Evolutionary conservation across 805 yeast species (phyloP).

Genomic region (Kodamaea fukazawae): DNA sequence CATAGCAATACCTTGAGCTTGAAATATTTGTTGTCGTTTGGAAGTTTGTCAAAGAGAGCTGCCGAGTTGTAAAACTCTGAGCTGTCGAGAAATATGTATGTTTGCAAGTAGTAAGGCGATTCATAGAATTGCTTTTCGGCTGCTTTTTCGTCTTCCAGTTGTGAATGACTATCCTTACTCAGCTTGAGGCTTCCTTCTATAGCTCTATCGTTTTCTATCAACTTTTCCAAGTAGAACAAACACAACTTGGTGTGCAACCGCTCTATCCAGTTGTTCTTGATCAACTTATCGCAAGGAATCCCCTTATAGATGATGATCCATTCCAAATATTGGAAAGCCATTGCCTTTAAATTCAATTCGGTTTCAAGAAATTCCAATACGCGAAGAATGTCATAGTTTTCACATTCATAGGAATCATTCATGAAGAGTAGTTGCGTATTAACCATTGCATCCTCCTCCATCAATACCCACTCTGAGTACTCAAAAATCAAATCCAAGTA

Average conservation of each 20-base stretch:
- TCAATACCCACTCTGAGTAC: constrained; percentile 53
- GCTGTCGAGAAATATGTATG: constrained; percentile 29
- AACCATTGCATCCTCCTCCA: constrained; percentile 15
- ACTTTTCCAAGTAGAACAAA: constrained; percentile 29
- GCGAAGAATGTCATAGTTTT: constrained; percentile 50
- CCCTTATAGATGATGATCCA: constrained; percentile 27
- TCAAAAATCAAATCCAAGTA: constrained; percentile 55
- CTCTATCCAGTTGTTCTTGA: constrained; percentile 15
- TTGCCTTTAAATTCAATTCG: constrained; percentile 18
- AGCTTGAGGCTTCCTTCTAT: too few relatives aligned
- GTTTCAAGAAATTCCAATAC: constrained; percentile 52
- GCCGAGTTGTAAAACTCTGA: constrained; percentile 36
- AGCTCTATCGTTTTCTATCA: constrained; percentile 16
- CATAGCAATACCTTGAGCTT: constrained; percentile 57
- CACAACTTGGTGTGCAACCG: constrained; percentile 36
- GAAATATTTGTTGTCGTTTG: constrained; percentile 31
- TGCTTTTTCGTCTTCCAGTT: constrained; percentile 7
- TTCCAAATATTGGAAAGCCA: constrained; percentile 44
- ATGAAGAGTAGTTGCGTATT: constrained; percentile 49
- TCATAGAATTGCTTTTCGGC: constrained; percentile 11
- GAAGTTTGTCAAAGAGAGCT: constrained; percentile 33
- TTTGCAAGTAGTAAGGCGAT: constrained; percentile 26
- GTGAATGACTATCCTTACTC: neutral
- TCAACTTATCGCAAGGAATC: constrained; percentile 12
- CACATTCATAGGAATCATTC: constrained; percentile 60